These are phyloP conservation scores for Dioszegia aurantiaca DNA, from an alignment of 768 basidiomycete genomes.

Conservation along the genomic window DNA sequence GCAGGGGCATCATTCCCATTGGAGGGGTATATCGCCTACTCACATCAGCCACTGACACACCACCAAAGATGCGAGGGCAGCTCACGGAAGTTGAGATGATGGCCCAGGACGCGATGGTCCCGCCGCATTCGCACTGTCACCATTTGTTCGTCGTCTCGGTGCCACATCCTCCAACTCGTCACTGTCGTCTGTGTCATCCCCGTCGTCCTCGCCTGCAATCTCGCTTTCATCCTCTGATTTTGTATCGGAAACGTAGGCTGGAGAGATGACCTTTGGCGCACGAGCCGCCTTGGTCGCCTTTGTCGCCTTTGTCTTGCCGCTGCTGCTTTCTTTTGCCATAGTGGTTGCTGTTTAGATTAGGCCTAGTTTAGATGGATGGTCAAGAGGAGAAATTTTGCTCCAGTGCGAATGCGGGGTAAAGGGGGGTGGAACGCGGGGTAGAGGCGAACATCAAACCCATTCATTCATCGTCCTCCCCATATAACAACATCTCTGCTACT, in stretches of 20 bases:
- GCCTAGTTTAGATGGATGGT: too few relatives aligned
- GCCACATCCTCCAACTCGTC: conserved; percentile 32
- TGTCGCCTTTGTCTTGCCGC: conserved; percentile 3
- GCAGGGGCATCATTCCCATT: conserved; percentile 28
- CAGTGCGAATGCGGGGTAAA: conserved; percentile 3
- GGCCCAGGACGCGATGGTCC: neutral
- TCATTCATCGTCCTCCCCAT: neutral
- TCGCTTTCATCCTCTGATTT: neutral
- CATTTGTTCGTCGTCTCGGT: conserved; percentile 18
- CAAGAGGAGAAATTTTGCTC: neutral
- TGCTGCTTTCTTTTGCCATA: conserved; percentile 6
- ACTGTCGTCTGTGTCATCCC: conserved; percentile 10
- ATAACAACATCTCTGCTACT: neutral
- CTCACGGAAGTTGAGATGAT: conserved; percentile 13
- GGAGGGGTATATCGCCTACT: conserved; percentile 41
- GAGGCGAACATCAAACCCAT: neutral
- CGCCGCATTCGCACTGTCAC: neutral
- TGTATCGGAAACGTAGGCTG: neutral
- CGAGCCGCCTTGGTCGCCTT: neutral
- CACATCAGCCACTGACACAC: conserved; percentile 18
- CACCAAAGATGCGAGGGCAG: too few relatives aligned
- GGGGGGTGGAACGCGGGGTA: conserved; percentile 3
- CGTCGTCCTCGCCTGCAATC: neutral
- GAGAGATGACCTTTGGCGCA: neutral
- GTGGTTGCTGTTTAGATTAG: too few relatives aligned